Conservation (phyloP, 441 rosid species). For the Viola pubescens region DNA sequence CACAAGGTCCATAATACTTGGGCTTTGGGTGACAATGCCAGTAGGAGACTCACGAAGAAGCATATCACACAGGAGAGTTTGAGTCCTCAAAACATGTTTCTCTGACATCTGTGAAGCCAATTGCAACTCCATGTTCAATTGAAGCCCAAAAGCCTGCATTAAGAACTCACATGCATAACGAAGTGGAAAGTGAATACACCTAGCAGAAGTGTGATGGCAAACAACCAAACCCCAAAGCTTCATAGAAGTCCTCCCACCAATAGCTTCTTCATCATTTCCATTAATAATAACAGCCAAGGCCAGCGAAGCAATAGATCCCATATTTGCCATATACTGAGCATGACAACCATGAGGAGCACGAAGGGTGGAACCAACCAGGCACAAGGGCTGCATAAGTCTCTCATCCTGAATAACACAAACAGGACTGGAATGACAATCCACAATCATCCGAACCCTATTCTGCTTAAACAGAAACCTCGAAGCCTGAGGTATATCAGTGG, state of each 20-base stretch:
- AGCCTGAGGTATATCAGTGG: slow-evolving; percentile 94
- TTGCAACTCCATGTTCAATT: slow-evolving; percentile 94
- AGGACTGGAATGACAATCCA: slow-evolving; percentile 64
- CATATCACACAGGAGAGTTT: slow-evolving; percentile 90
- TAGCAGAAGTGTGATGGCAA: slow-evolving; percentile 90
- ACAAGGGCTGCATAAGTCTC: slow-evolving; percentile 72
- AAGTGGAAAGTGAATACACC: slow-evolving; percentile 79
- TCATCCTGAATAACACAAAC: slow-evolving; percentile 66
- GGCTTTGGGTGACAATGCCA: slow-evolving; percentile 88
- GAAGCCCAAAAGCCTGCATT: slow-evolving; percentile 97
- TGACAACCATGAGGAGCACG: slow-evolving; percentile 96
- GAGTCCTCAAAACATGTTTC: slow-evolving; percentile 81
- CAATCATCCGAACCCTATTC: slow-evolving; percentile 90
- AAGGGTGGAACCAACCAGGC: slow-evolving; percentile 93
- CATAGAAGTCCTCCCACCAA: slow-evolving; percentile 55
- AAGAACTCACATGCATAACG: slow-evolving; percentile 95
- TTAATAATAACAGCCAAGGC: slow-evolving; percentile 88
- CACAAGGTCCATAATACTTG: slow-evolving; percentile 87
- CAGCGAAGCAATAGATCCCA: slow-evolving; percentile 85
- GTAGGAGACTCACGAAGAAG: slow-evolving; percentile 89
- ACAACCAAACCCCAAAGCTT: slow-evolving; percentile 98
- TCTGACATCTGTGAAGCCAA: slow-evolving; percentile 75
- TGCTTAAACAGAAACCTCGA: slow-evolving; percentile 91
- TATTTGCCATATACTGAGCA: slow-evolving; percentile 93
- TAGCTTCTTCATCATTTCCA: slow-evolving; percentile 64